These are phyloP conservation scores for Hansenula sp. DNA, from an alignment of 1,139 yeast species.

Conservation along the genomic window DNA sequence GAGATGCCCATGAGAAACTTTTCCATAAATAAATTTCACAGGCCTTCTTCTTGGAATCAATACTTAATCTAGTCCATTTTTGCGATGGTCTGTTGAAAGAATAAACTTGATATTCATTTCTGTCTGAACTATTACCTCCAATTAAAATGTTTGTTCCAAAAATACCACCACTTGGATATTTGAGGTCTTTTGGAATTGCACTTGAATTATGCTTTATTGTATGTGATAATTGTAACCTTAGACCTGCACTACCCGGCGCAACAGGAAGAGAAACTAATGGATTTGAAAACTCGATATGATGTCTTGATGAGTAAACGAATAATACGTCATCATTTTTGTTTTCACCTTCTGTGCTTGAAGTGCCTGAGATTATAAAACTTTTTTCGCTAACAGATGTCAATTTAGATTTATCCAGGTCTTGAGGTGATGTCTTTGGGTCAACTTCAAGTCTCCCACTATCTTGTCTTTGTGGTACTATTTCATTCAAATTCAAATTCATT, in stretches of 20 bases:
- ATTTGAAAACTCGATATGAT: conserved; percentile 6
- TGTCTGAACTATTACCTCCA: conserved; percentile 43
- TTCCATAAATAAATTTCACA: conserved; percentile 60
- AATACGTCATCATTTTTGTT: conserved; percentile 7
- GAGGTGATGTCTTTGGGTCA: conserved; percentile 8
- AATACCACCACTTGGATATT: conserved; percentile 53
- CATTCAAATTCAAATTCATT: conserved; percentile 25
- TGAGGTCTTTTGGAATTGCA: conserved; percentile 32
- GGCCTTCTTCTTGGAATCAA: conserved; percentile 14
- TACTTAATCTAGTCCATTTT: conserved; percentile 59
- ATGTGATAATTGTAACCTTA: conserved; percentile 19
- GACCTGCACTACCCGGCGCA: conserved; percentile 25
- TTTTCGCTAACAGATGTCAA: conserved; percentile 11
- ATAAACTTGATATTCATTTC: conserved; percentile 46
- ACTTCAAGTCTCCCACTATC: conserved; percentile 4
- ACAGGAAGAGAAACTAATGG: conserved; percentile 30
- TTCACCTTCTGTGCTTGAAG: conserved; percentile 5
- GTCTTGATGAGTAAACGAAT: conserved; percentile 12
- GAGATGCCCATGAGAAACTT: conserved; percentile 71
- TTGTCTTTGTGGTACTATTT: conserved; percentile 9
- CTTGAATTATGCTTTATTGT: conserved; percentile 9
- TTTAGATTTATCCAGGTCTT: conserved; percentile 8
- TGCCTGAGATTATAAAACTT: conserved; percentile 15
- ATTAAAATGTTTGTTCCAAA: conserved; percentile 63
- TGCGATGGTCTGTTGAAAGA: conserved; percentile 58